Conservation (phyloP, 2,329 filamentous ascomycete species). For the Aspergillus sp. region DNA sequence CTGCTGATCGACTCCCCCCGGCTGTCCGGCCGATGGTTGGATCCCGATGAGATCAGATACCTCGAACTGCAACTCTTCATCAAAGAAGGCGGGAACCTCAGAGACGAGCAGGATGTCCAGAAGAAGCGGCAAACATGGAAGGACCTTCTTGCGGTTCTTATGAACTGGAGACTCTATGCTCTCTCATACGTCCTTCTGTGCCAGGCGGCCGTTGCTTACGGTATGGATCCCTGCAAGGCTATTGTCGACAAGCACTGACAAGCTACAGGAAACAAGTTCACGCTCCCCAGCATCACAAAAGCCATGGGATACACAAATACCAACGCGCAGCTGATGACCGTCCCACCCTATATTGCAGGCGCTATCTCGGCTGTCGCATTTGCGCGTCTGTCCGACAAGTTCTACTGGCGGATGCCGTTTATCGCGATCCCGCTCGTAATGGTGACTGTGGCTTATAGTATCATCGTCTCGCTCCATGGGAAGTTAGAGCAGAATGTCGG, state of each 20-base stretch:
- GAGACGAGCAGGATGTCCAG: not conserved
- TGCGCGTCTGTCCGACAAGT: constrained; percentile 19
- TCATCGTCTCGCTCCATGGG: constrained; percentile 22
- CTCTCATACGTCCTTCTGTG: constrained; percentile 30
- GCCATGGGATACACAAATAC: constrained; percentile 34
- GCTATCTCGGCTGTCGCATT: constrained; percentile 23
- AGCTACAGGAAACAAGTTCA: constrained; percentile 33
- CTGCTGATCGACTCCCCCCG: constrained; percentile 41
- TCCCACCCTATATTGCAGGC: constrained; percentile 25
- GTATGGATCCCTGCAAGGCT: constrained; percentile 16
- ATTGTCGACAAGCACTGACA: constrained; percentile 14
- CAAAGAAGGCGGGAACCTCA: constrained; percentile 9
- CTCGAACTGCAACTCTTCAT: constrained; percentile 12
- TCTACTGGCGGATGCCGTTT: constrained; percentile 26
- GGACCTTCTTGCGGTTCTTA: constrained; percentile 8
- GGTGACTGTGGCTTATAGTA: constrained; percentile 15
- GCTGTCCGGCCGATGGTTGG: constrained; percentile 35
- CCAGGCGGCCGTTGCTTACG: constrained; percentile 20
- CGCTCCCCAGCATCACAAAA: constrained; percentile 37
- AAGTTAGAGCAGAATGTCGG: constrained; percentile 18
- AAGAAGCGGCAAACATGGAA: constrained; percentile 2
- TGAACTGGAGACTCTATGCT: constrained; percentile 11
- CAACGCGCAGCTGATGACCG: constrained; percentile 31
- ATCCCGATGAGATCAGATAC: constrained; percentile 30
- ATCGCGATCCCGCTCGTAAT: constrained; percentile 16